phyloP scores from a whole-genome alignment of 2,329 filamentous ascomycete genomes.

The Dichotomopilus funicola region DNA sequence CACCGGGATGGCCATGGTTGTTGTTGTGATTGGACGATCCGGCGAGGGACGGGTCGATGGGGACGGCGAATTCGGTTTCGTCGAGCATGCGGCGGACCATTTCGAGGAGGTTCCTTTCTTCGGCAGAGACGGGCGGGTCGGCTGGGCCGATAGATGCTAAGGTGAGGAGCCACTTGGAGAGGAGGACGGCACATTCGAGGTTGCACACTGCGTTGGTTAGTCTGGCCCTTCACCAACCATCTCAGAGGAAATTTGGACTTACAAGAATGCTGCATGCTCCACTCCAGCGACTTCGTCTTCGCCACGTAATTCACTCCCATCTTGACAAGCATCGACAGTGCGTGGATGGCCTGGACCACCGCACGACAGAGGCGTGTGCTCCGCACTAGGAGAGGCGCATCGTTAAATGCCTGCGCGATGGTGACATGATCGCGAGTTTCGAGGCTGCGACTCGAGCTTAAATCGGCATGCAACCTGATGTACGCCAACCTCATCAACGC shows the following conservation, averaged over 20 bases:
- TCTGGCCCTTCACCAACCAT: neutral
- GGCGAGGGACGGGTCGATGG: constrained; percentile 50
- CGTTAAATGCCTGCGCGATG: constrained; percentile 55
- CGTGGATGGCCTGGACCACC: constrained; percentile 61
- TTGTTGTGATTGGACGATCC: constrained; percentile 25
- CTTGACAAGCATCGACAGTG: constrained; percentile 60
- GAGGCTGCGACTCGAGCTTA: constrained; percentile 55
- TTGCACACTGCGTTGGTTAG: constrained; percentile 43
- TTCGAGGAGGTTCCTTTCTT: constrained; percentile 50
- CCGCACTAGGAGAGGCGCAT: constrained; percentile 52
- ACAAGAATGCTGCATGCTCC: constrained; percentile 58
- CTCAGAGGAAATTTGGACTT: constrained; percentile 27
- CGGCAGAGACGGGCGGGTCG: constrained; percentile 43
- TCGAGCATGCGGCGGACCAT: constrained; percentile 53
- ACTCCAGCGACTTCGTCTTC: constrained; percentile 53
- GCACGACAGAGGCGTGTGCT: constrained; percentile 56
- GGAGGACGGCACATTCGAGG: constrained; percentile 54
- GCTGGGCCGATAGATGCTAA: constrained; percentile 45
- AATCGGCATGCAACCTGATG: constrained; percentile 60
- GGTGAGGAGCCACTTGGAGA: constrained; percentile 56
- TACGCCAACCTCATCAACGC: constrained; percentile 55
- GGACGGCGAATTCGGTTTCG: constrained; percentile 56
- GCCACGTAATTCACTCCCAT: constrained; percentile 57
- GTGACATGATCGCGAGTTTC: constrained; percentile 57
- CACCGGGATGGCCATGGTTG: constrained; percentile 2